Evolutionary conservation across 306 rosid genomes (phyloP).

Genomic region (Bauhinia variegata): DNA sequence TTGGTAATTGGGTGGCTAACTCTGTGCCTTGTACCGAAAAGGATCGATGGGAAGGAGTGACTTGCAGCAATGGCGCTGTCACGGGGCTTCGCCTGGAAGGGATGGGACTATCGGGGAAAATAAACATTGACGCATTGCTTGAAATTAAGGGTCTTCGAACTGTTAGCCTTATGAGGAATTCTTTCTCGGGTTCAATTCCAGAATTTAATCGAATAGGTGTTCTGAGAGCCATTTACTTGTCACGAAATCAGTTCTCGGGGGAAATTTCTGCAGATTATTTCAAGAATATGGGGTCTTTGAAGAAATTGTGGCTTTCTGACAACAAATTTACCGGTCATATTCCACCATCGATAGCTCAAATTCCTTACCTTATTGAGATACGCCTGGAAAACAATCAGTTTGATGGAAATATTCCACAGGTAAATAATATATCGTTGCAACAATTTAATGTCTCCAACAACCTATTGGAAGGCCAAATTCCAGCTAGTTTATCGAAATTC

Average conservation of each 20-base stretch:
- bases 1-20: constrained; percentile 48
- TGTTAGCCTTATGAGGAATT: constrained; percentile 58
- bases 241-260: constrained; percentile 69
- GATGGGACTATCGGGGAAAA: constrained; percentile 50
- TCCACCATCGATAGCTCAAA: constrained; percentile 53
- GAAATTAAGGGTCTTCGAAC: constrained; percentile 52
- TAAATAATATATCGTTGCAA: constrained; percentile 36
- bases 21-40: constrained; percentile 48
- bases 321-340: constrained; percentile 63
- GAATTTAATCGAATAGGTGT: constrained; percentile 55
- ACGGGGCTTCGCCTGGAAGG: constrained; percentile 58
- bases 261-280: constrained; percentile 62
- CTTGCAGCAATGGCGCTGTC: constrained; percentile 53
- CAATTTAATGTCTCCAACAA: constrained; percentile 61
- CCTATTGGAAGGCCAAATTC: constrained; percentile 71
- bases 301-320: constrained; percentile 61
- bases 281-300: constrained; percentile 58
- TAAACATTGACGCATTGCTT: constrained; percentile 49
- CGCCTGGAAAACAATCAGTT: constrained; percentile 71
- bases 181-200: constrained; percentile 70
- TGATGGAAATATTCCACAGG: constrained; percentile 54
- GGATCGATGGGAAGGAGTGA: constrained; percentile 54
- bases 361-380: constrained; percentile 54
- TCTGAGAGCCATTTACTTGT: constrained; percentile 59
- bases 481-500: constrained; percentile 48